Conservation (phyloP, 306 rosid genomes). For the Casuarina cunninghamiana region DNA sequence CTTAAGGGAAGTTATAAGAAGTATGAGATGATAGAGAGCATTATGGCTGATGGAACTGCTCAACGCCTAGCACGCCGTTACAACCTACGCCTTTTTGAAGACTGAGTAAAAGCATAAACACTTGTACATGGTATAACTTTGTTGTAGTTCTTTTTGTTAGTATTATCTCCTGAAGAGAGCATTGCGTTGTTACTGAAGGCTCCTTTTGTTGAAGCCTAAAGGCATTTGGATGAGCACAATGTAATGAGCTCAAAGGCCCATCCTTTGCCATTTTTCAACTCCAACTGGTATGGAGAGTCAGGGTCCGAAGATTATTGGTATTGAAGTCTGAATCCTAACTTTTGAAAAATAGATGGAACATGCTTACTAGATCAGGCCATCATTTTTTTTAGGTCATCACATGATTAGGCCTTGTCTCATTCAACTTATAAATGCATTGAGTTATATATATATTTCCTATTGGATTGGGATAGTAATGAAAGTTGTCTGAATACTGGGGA, state of each 20-base stretch:
- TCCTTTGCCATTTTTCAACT: not conserved
- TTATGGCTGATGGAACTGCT: conserved; percentile 63
- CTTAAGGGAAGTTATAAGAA: conserved; percentile 53
- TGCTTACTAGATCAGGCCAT: not conserved
- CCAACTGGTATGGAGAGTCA: not conserved
- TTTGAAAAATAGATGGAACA: not conserved
- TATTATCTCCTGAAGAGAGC: not conserved
- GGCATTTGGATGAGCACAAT: not conserved
- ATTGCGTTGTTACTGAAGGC: not conserved
- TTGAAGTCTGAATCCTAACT: not conserved
- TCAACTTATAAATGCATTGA: not conserved
- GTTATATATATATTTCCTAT: not conserved
- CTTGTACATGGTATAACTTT: not conserved
- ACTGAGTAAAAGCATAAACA: conserved; percentile 7
- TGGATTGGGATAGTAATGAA: too few relatives aligned
- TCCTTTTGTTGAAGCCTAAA: not conserved
- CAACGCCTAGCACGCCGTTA: conserved; percentile 50
- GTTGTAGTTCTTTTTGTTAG: not conserved
- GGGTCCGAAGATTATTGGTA: not conserved
- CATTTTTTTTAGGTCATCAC: not conserved
- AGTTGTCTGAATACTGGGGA: too few relatives aligned
- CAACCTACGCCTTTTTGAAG: conserved; percentile 32
- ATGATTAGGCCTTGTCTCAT: not conserved
- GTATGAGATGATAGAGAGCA: conserved; percentile 48
- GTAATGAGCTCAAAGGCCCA: not conserved